These are phyloP conservation scores for Coemansia sp. DNA, from an alignment of 192 early-diverging fungal genomes.

Conservation along the genomic window DNA sequence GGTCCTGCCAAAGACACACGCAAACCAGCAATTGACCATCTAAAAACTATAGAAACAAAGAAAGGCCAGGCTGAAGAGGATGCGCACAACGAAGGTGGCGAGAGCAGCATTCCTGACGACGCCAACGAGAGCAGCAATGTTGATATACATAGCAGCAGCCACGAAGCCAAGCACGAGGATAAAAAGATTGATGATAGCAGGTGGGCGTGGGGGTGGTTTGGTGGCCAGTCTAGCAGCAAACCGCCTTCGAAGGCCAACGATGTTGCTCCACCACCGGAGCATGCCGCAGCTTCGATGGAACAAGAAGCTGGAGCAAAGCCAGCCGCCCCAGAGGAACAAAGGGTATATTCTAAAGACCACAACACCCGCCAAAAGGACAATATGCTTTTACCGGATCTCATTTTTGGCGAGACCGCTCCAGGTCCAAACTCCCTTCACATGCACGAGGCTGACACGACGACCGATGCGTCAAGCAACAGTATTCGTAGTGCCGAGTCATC, in stretches of 20 bases:
- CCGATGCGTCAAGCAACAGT: not conserved
- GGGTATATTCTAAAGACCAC: not conserved
- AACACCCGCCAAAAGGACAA: slow-evolving; percentile 13
- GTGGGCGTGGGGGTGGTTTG: slow-evolving; percentile 18
- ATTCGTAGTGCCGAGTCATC: not conserved
- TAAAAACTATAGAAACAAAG: slow-evolving; percentile 18
- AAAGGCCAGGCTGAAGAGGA: not conserved
- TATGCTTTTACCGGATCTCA: slow-evolving; percentile 33
- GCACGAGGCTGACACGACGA: not conserved
- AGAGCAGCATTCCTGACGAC: not conserved
- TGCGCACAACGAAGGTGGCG: not conserved
- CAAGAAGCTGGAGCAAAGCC: not conserved
- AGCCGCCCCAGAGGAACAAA: not conserved
- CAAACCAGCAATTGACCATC: slow-evolving; percentile 19
- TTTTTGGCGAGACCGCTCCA: slow-evolving; percentile 7
- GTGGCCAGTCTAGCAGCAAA: not conserved
- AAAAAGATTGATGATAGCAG: not conserved
- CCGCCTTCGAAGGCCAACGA: not conserved
- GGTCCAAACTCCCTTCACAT: not conserved
- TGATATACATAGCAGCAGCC: not conserved
- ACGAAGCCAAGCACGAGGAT: not conserved
- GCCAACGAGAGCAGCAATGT: not conserved
- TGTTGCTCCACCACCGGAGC: not conserved
- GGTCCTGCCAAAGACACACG: not conserved
- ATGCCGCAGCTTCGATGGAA: not conserved